These are phyloP conservation scores for Phaeolepiota aurea DNA, from an alignment of 768 basidiomycete species.

Conservation along the genomic window DNA sequence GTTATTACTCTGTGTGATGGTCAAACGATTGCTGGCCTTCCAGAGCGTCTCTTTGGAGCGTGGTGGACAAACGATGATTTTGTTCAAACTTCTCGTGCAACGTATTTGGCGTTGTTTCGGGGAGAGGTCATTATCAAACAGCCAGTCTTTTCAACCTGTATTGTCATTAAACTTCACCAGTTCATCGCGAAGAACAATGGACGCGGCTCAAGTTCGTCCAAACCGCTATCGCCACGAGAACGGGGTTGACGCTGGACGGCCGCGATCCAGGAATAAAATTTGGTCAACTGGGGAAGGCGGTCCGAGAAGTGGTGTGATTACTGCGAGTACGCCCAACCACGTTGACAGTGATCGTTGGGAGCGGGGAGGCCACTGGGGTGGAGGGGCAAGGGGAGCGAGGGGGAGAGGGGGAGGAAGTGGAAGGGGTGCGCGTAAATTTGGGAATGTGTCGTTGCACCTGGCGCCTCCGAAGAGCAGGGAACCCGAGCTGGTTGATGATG, in stretches of 20 bases:
- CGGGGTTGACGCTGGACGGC: slow-evolving; percentile 14
- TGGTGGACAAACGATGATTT: background rate
- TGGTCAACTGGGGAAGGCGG: slow-evolving; percentile 44
- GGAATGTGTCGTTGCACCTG: slow-evolving; percentile 30
- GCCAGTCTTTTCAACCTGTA: background rate
- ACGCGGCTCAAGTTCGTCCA: slow-evolving; percentile 6
- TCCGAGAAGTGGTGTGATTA: slow-evolving; percentile 23
- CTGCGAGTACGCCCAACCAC: slow-evolving; percentile 26
- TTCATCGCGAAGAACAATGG: slow-evolving; percentile 1
- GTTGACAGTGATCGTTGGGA: slow-evolving; percentile 54
- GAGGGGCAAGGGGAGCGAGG: slow-evolving; percentile 29
- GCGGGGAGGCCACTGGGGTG: slow-evolving; percentile 47
- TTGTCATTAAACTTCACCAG: background rate
- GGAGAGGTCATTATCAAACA: background rate
- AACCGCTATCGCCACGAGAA: slow-evolving; percentile 2
- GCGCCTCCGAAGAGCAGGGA: slow-evolving; percentile 12
- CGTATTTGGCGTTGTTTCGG: background rate
- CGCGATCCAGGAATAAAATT: slow-evolving; percentile 46
- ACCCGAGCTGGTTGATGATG: slow-evolving; percentile 21
- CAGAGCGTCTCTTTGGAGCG: no score
- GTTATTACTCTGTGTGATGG: no score
- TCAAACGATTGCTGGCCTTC: no score
- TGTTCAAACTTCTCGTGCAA: background rate
- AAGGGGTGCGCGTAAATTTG: slow-evolving; percentile 23
- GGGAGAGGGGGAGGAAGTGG: slow-evolving; percentile 27